phyloP scores from a whole-genome alignment of 306 rosid species.

The Sicyos edulis region DNA sequence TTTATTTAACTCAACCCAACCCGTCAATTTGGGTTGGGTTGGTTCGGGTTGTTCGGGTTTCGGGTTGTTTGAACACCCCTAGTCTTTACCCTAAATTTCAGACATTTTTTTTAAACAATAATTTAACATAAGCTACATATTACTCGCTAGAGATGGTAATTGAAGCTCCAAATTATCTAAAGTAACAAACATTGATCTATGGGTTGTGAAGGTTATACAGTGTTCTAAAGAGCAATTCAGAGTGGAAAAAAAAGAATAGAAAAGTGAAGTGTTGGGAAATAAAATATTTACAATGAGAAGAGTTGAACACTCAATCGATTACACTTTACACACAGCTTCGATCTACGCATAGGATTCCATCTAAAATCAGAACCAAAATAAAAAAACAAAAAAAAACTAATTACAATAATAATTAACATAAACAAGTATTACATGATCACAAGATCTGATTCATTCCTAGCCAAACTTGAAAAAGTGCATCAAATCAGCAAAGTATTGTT shows the following conservation, averaged over 20 bases:
- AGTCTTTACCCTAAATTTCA: too few relatives aligned
- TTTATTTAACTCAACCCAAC: too few relatives aligned
- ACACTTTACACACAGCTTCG: background rate
- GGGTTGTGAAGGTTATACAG: background rate
- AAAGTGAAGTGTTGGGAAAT: background rate
- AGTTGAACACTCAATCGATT: background rate
- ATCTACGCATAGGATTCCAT: slow-evolving; percentile 7
- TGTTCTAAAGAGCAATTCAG: background rate
- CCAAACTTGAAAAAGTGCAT: too few relatives aligned
- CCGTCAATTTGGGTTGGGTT: too few relatives aligned
- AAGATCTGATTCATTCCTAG: background rate
- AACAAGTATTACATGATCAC: background rate
- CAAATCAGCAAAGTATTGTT: background rate
- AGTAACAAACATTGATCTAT: too few relatives aligned
- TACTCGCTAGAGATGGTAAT: too few relatives aligned
- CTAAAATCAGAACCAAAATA: background rate
- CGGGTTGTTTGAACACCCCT: too few relatives aligned
- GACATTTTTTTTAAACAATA: too few relatives aligned
- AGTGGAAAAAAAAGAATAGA: background rate
- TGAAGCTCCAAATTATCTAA: too few relatives aligned
- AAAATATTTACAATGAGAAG: background rate
- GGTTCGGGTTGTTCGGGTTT: too few relatives aligned
- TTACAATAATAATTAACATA: background rate
- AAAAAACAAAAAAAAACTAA: background rate
- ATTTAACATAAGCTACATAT: too few relatives aligned